Evolutionary conservation across 164 flowering plant species (phyloP).

Genomic region (Hamamelis virginiana): DNA sequence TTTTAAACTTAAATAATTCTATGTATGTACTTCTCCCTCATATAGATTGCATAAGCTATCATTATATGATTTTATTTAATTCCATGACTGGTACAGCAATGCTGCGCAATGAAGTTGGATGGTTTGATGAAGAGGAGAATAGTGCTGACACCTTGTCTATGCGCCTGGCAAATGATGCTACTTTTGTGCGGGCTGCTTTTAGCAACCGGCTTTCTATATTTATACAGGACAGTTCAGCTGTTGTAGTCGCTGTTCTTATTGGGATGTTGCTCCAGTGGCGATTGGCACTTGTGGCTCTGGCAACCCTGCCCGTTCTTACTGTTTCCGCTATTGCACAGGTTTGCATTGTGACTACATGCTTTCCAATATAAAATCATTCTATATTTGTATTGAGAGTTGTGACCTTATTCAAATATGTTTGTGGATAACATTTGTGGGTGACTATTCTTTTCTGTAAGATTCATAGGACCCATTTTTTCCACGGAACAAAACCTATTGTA

Average conservation of each 20-base stretch:
- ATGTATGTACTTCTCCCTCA: neutral
- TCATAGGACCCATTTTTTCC: neutral
- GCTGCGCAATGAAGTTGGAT: conserved; percentile 93
- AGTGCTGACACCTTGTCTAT: conserved; percentile 90
- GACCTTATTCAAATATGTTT: neutral
- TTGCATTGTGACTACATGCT: conserved; percentile 10
- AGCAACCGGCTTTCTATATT: conserved; percentile 94
- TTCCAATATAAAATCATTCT: neutral
- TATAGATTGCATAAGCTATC: neutral
- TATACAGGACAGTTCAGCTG: conserved; percentile 89
- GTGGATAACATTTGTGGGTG: neutral
- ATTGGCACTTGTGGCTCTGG: conserved; percentile 89
- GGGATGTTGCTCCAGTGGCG: conserved; percentile 91
- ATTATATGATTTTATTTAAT: neutral
- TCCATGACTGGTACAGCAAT: conserved; percentile 56
- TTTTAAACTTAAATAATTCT: neutral
- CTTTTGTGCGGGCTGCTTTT: conserved; percentile 97
- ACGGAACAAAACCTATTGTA: neutral
- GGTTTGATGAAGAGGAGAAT: conserved; percentile 98
- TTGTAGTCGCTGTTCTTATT: conserved; percentile 79
- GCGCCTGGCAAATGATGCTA: conserved; percentile 99
- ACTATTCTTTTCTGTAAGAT: neutral
- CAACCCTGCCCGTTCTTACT: conserved; percentile 78
- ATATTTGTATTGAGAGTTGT: neutral
- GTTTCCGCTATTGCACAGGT: conserved; percentile 97